A percentile compares a stretch with the other conserved stretches of the same genome.
phyloP scores from a whole-genome alignment of 345 rosid genomes.

The Cochlearia excelsa region DNA sequence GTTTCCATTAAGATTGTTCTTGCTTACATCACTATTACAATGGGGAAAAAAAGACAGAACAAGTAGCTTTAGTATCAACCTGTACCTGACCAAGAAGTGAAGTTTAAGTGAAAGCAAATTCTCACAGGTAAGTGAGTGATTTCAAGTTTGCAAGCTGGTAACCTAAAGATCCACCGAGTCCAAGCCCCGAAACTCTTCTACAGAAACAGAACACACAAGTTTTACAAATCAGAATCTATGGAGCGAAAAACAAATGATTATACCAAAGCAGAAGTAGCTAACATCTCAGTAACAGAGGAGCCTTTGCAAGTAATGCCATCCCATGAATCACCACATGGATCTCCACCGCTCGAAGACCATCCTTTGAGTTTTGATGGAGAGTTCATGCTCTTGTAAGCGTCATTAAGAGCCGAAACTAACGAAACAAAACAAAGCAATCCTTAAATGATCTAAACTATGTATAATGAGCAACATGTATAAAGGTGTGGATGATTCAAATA shows the following conservation, averaged over 20 bases:
- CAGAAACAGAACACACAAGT: conserved; percentile 15
- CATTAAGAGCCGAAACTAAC: conserved; percentile 79
- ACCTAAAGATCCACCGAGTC: conserved; percentile 77
- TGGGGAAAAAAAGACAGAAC: conserved; percentile 36
- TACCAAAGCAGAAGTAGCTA: conserved; percentile 14
- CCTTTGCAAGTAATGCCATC: conserved; percentile 83
- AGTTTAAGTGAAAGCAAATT: conserved; percentile 21
- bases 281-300: conserved; percentile 80
- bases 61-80: conserved; percentile 11
- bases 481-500: conserved; percentile 4
- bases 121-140: conserved; percentile 81
- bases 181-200: conserved; percentile 73
- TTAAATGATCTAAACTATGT: neutral
- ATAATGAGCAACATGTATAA: neutral
- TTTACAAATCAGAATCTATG: neutral
- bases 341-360: conserved; percentile 79
- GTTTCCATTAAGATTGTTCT: conserved; percentile 73
- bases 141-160: conserved; percentile 79
- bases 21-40: conserved; percentile 84
- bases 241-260: neutral
- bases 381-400: conserved; percentile 73
- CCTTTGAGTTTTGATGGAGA: conserved; percentile 65
- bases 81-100: conserved; percentile 23
- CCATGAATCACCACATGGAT: conserved; percentile 89
- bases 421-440: neutral